Evolutionary conservation across 2,329 filamentous ascomycete species (phyloP), one percentile per base, ranked within the genome.

Genomic region (Juglanconis sp.): DNA sequence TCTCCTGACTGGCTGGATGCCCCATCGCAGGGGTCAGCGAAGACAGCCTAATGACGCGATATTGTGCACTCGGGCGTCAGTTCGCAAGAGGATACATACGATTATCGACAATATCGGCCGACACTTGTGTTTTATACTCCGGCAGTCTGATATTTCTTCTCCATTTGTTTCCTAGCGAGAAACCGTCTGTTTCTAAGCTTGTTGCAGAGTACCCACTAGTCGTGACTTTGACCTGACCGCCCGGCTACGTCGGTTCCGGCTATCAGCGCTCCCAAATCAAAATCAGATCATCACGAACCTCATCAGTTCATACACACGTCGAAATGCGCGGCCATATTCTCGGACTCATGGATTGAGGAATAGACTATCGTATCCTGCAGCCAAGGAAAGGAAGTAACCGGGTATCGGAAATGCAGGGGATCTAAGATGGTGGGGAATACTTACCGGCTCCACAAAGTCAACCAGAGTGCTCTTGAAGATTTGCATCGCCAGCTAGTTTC

Each of bases 381-480:
- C 52, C 59, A 53, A 56, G 15, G n/a, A 38, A 40, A 13, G n/a
- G 32, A 36, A 53, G 32, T 30, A 34, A 52, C 35, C 34, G 55
- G 54, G 51, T 57, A 61, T 54, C 44, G 51, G 31, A 50, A 47
- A 54, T 34, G 13, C 10, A 38, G 11, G 40, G 34, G 24, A 35
- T 44, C 42, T 56, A 40, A 49, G 47, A 24, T 34, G 30, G 17
- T 53, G 56, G 63, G 56, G 13, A n/a, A 15, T 62, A 67, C 65
- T 67, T 67, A 67, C 65, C 64, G 64, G 64, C 64, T 57, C 54
- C 52, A 67, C 60, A 64, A 36, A 60, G 51, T 57, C 57, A 42
- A 64, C 57, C 49, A 62, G 61, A 63, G 53, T 62, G 31, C 50
- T 65, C 57, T 51, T 47, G 60, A 46, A 53, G 47, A 63, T 61